A percentile compares a stretch with the other conserved stretches of the same genome.
These are phyloP conservation scores for Aotearoamyces nothofagi DNA, from an alignment of 2,329 filamentous ascomycete genomes.

Conservation along the genomic window DNA sequence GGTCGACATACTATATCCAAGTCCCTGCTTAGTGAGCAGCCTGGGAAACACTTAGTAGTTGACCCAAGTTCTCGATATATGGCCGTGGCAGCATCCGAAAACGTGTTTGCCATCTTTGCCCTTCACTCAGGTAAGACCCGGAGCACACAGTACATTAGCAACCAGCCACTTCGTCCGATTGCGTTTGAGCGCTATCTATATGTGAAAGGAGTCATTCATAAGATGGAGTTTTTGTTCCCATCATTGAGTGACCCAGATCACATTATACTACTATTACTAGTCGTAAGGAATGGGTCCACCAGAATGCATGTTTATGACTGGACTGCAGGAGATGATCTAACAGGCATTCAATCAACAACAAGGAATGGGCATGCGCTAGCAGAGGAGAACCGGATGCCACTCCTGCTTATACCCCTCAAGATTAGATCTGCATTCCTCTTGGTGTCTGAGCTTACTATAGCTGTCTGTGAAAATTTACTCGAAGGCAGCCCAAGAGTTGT, in stretches of 20 bases:
- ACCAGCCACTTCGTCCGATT: conserved; percentile 41
- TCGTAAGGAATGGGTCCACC: conserved; percentile 31
- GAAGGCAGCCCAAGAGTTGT: conserved; percentile 33
- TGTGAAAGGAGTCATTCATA: conserved; percentile 62
- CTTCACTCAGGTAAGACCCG: conserved; percentile 41
- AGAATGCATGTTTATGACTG: conserved; percentile 45
- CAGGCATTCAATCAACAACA: conserved; percentile 27
- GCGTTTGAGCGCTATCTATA: conserved; percentile 19
- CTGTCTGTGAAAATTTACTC: conserved; percentile 38
- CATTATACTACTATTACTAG: conserved; percentile 61
- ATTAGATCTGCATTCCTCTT: conserved; percentile 57
- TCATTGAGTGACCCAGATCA: conserved; percentile 47
- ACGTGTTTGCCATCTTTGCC: conserved; percentile 56
- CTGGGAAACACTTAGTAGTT: conserved; percentile 53
- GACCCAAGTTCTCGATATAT: conserved; percentile 59
- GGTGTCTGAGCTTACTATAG: conserved; percentile 44
- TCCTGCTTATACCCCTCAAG: conserved; percentile 57
- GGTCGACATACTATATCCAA: conserved; percentile 39
- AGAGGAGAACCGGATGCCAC: conserved; percentile 39
- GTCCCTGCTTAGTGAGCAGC: conserved; percentile 34
- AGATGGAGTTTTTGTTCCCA: conserved; percentile 76
- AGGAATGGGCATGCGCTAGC: conserved; percentile 34
- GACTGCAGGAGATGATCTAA: conserved; percentile 34
- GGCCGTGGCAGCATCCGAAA: conserved; percentile 56
- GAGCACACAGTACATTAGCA: conserved; percentile 30